phyloP scores from a whole-genome alignment of 1,139 yeast species.

The Hemisphaericaspora lyxosophila region DNA sequence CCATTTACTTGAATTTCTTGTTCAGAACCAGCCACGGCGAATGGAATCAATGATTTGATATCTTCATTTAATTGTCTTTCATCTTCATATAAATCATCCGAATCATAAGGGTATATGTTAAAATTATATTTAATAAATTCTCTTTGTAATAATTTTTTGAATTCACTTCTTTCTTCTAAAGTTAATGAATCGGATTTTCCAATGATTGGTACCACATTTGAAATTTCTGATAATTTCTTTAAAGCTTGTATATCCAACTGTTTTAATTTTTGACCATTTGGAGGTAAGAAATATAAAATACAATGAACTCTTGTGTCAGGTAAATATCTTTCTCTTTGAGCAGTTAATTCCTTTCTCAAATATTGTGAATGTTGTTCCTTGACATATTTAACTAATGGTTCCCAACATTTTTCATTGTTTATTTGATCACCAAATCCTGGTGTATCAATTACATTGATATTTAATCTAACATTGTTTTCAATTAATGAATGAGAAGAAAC shows the following conservation, averaged over 20 bases:
- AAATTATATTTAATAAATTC: conserved; percentile 76
- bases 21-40: conserved; percentile 95
- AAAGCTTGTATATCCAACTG: conserved; percentile 82
- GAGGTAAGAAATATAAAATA: conserved; percentile 85
- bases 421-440: conserved; percentile 98
- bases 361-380: conserved; percentile 95
- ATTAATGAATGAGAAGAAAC: conserved; percentile 65
- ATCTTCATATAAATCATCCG: conserved; percentile 71
- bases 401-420: conserved; percentile 96
- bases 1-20: conserved; percentile 72
- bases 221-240: conserved; percentile 82
- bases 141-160: conserved; percentile 71
- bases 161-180: conserved; percentile 74
- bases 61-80: conserved; percentile 77
- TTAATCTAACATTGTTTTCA: conserved; percentile 86
- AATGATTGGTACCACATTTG: conserved; percentile 84
- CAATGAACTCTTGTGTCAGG: conserved; percentile 95
- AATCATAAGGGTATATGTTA: conserved; percentile 84
- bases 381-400: conserved; percentile 90
- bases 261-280: conserved; percentile 78
- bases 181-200: conserved; percentile 83
- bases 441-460: conserved; percentile 87
- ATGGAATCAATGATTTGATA: conserved; percentile 80
- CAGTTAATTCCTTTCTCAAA: conserved; percentile 92
- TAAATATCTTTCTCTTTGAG: conserved; percentile 83